Evolutionary conservation across 192 early-diverging fungal species (phyloP).

Genomic region (Linnemannia schmuckeri): DNA sequence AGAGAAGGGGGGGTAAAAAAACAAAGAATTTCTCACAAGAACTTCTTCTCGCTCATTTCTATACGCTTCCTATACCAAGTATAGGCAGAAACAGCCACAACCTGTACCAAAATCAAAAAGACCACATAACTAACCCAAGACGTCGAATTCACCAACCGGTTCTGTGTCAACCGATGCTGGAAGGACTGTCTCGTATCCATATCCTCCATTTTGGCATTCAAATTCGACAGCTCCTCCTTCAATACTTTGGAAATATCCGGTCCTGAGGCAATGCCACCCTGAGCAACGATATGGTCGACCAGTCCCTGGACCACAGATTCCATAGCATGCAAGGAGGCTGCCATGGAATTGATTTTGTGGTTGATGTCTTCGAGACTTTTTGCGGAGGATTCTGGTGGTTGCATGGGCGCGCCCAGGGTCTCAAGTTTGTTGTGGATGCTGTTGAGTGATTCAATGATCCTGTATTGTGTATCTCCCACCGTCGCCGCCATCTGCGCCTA

Average conservation of each 20-base stretch:
- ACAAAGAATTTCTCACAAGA: conserved; percentile 19
- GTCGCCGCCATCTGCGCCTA: conserved; percentile 35
- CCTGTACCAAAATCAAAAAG: conserved; percentile 40
- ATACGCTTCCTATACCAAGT: conserved; percentile 52
- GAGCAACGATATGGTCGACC: conserved; percentile 38
- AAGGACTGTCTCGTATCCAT: conserved; percentile 47
- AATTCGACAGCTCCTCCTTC: conserved; percentile 38
- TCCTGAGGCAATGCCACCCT: conserved; percentile 9
- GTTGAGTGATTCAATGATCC: conserved; percentile 54
- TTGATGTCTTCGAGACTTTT: conserved; percentile 35
- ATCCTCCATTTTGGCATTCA: conserved; percentile 55
- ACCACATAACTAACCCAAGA: conserved; percentile 46
- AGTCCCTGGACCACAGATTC: conserved; percentile 54
- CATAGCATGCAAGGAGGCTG: conserved; percentile 47
- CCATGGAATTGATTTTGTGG: conserved; percentile 32
- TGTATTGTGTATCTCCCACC: conserved; percentile 32
- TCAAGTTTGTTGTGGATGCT: conserved; percentile 53
- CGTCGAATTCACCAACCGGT: conserved; percentile 41
- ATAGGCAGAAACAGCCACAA: conserved; percentile 36
- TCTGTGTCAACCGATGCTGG: conserved; percentile 47
- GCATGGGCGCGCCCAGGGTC: conserved; percentile 27
- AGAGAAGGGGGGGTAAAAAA: neutral
- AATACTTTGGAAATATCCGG: conserved; percentile 38
- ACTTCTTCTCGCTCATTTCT: conserved; percentile 53
- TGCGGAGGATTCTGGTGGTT: conserved; percentile 34